These are phyloP conservation scores for Cardamine occulta DNA, from an alignment of 345 rosid genomes.

Conservation along the genomic window DNA sequence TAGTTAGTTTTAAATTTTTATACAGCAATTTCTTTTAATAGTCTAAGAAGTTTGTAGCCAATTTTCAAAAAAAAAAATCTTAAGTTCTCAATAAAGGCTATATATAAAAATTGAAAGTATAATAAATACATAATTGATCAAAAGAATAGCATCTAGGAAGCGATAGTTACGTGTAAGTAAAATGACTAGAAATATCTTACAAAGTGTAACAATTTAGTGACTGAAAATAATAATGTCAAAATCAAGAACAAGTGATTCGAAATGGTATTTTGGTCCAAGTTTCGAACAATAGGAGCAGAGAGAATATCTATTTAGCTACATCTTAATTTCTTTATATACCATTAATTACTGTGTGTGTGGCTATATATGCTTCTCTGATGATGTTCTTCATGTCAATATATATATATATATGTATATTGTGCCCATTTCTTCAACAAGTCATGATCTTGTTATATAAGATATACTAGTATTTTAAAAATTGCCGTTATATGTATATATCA, in stretches of 20 bases:
- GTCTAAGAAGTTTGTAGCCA: not conserved
- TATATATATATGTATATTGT: too few relatives aligned
- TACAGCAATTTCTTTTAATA: not conserved
- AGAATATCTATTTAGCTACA: conserved; percentile 16
- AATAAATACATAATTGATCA: not conserved
- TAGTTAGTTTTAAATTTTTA: too few relatives aligned
- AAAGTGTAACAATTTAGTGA: not conserved
- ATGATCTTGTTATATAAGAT: too few relatives aligned
- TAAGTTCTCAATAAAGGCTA: not conserved
- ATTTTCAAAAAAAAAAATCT: not conserved
- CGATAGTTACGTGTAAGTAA: not conserved
- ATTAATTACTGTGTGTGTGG: conserved; percentile 1
- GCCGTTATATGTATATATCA: not conserved
- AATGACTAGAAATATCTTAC: not conserved
- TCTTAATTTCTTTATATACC: not conserved
- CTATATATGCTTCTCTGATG: conserved; percentile 29
- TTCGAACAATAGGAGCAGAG: conserved; percentile 15
- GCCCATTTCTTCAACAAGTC: not conserved
- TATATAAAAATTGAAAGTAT: too few relatives aligned
- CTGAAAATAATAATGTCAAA: conserved; percentile 20
- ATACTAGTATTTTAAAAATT: not conserved
- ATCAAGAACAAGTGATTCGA: conserved; percentile 16
- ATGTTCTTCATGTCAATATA: conserved; percentile 20
- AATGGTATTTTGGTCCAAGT: conserved; percentile 28
- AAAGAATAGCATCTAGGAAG: not conserved